Conservation (phyloP, 805 yeast genomes). For the Metschnikowia santaceciliae region DNA sequence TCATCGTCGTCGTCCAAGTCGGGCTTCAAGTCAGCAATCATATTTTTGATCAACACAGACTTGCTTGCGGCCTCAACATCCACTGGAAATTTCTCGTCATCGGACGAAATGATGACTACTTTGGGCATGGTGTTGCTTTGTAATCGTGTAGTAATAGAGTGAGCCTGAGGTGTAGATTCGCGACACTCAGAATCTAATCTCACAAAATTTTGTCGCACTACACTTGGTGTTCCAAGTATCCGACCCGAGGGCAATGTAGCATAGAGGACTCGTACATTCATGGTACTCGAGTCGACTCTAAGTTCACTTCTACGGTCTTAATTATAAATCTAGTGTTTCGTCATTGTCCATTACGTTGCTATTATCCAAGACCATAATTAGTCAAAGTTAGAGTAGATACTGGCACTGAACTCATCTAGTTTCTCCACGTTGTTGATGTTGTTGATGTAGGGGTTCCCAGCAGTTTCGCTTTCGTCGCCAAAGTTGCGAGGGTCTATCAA, state of each 20-base stretch:
- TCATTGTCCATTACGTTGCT: constrained; percentile 1
- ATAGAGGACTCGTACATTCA: too few species aligned
- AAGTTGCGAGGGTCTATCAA: constrained; percentile 43
- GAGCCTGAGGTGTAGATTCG: neutral
- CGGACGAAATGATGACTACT: constrained; percentile 67
- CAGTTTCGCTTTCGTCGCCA: constrained; percentile 22
- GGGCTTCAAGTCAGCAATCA: constrained; percentile 67
- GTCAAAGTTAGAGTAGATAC: constrained; percentile 79
- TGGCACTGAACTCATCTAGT: constrained; percentile 83
- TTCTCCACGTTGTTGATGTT: constrained; percentile 45
- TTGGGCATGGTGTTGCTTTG: constrained; percentile 24
- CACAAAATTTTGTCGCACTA: constrained; percentile 1
- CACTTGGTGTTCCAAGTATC: neutral
- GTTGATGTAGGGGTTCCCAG: constrained; percentile 38
- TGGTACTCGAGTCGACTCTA: too few species aligned
- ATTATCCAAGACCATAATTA: neutral
- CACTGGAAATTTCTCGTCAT: constrained; percentile 74
- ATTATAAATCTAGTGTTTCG: neutral
- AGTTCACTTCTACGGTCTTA: neutral
- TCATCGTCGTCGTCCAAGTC: constrained; percentile 54
- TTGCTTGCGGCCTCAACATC: constrained; percentile 82
- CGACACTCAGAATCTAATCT: neutral
- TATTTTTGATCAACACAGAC: constrained; percentile 78
- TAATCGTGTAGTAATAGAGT: neutral
- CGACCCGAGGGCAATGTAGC: neutral